Percentiles rank a stretch among this genome's conserved stretches.
Evolutionary conservation across 1,284 basidiomycete species (phyloP).

Genomic region (Austroboletus olivaceoglutinosus): DNA sequence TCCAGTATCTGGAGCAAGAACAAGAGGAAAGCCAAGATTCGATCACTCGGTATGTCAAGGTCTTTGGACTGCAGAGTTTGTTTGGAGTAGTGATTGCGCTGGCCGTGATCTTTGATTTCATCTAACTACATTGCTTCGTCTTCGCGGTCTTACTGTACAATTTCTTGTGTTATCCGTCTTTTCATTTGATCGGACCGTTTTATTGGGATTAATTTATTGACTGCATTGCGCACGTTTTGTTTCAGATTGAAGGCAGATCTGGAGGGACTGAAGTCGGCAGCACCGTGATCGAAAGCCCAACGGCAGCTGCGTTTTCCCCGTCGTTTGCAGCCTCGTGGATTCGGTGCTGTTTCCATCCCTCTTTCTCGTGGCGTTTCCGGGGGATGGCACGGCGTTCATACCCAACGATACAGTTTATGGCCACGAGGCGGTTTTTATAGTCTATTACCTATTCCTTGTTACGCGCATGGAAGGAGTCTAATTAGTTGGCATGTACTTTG

Average conservation of each 20-base stretch:
- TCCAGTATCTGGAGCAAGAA: conserved; percentile 72
- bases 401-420: not conserved
- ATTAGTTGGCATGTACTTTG: conserved; percentile 24
- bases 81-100: conserved; percentile 52
- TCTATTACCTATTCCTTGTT: conserved; percentile 26
- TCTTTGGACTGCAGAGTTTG: conserved; percentile 59
- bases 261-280: conserved; percentile 39
- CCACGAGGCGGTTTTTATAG: conserved; percentile 22
- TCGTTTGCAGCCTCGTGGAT: conserved; percentile 31
- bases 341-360: conserved; percentile 28
- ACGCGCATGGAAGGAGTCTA: conserved; percentile 20
- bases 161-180: conserved; percentile 14
- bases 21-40: conserved; percentile 72
- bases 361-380: conserved; percentile 20
- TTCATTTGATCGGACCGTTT: conserved; percentile 11
- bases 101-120: conserved; percentile 54
- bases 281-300: conserved; percentile 18
- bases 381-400: not conserved
- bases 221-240: conserved; percentile 24
- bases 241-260: conserved; percentile 67
- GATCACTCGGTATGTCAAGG: conserved; percentile 71
- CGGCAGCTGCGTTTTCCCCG: not conserved
- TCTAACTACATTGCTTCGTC: conserved; percentile 34
- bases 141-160: conserved; percentile 22
- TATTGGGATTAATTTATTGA: conserved; percentile 39